phyloP scores from a whole-genome alignment of 805 yeast genomes.

The Torulaspora indica region DNA sequence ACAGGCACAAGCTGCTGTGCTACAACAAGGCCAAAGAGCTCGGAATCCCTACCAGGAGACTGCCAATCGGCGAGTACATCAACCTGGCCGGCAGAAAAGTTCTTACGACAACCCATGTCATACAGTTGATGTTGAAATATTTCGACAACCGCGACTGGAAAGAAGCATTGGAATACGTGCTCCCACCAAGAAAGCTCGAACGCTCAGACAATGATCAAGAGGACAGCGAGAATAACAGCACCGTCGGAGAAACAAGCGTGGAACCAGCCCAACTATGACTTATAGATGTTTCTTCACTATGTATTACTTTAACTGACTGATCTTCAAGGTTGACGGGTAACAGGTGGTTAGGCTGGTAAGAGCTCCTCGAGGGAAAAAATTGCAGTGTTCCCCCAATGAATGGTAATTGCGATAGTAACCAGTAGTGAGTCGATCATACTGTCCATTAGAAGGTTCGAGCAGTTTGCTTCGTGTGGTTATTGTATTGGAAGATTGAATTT shows the following conservation, averaged over 20 bases:
- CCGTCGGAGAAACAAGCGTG: not conserved
- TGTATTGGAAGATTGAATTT: not conserved
- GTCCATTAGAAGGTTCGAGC: not conserved
- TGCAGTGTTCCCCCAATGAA: not conserved
- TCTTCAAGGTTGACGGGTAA: not conserved
- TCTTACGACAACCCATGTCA: constrained; percentile 92
- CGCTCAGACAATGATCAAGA: constrained; percentile 7
- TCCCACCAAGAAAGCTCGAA: constrained; percentile 70
- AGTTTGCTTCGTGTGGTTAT: not conserved
- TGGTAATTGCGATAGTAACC: not conserved
- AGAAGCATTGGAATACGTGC: constrained; percentile 74
- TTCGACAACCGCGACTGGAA: constrained; percentile 79
- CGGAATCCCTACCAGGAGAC: constrained; percentile 66
- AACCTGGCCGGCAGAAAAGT: constrained; percentile 81
- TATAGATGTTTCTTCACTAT: not conserved
- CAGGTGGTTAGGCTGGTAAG: not conserved
- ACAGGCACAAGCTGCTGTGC: constrained; percentile 78
- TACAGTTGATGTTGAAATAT: constrained; percentile 78
- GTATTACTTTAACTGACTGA: not conserved
- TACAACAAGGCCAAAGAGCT: constrained; percentile 70
- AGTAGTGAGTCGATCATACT: not conserved
- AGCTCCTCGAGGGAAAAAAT: not conserved
- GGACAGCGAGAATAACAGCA: not conserved
- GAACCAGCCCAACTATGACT: not conserved
- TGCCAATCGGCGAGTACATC: constrained; percentile 85